A percentile compares a stretch with the other conserved stretches of the same genome.
Conservation (phyloP, 2,329 filamentous ascomycete species). For the Alternaria novae-zelandiae region DNA sequence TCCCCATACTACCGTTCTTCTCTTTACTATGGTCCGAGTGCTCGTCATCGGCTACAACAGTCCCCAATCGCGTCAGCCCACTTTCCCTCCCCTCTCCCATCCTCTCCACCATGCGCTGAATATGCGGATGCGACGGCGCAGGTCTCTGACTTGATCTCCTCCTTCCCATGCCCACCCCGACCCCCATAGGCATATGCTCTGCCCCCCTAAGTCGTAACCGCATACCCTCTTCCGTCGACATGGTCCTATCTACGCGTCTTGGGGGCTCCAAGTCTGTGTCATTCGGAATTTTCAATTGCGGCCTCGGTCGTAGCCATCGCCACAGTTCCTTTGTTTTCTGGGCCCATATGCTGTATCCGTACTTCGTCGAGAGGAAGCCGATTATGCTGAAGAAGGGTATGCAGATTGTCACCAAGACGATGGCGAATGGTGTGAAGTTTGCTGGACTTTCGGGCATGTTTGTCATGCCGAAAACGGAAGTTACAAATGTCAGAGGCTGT, state of each 20-base stretch:
- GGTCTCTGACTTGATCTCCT: constrained; percentile 17
- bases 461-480: constrained; percentile 63
- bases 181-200: background rate
- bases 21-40: background rate
- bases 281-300: constrained; percentile 1
- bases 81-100: constrained; percentile 38
- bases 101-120: constrained; percentile 36
- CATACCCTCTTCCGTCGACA: constrained; percentile 41
- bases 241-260: constrained; percentile 24
- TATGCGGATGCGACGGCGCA: constrained; percentile 35
- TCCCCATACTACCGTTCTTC: constrained; percentile 15
- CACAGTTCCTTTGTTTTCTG: constrained; percentile 37
- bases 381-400: constrained; percentile 56
- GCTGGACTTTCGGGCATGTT: constrained; percentile 50
- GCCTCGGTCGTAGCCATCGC: constrained; percentile 34
- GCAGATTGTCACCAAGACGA: constrained; percentile 52
- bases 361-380: constrained; percentile 52
- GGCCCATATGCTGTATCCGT: constrained; percentile 48
- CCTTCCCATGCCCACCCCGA: background rate
- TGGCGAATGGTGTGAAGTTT: constrained; percentile 49
- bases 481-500: constrained; percentile 65
- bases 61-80: constrained; percentile 31
- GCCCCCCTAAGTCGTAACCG: constrained; percentile 3
- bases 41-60: constrained; percentile 14
- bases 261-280: constrained; percentile 13